Conservation (phyloP, 208 protist genomes). For the Leishmania arabica region DNA sequence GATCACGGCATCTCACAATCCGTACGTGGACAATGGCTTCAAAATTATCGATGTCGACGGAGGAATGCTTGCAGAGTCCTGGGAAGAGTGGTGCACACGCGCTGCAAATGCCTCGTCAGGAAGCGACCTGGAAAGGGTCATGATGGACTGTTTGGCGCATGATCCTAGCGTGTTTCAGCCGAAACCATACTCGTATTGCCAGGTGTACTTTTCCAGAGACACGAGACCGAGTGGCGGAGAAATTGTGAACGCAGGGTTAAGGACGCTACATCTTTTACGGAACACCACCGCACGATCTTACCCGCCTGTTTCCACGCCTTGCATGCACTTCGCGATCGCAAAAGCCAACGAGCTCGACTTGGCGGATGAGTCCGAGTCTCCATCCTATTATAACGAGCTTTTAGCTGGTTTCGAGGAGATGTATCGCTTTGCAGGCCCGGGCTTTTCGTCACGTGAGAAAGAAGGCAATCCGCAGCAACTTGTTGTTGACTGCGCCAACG, state of each 20-base stretch:
- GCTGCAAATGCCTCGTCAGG: conserved; percentile 60
- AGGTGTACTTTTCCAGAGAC: conserved; percentile 45
- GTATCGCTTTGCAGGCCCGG: conserved; percentile 1
- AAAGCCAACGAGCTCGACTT: conserved; percentile 18
- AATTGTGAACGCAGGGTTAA: conserved; percentile 41
- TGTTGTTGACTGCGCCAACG: conserved; percentile 90
- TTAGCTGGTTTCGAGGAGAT: conserved; percentile 39
- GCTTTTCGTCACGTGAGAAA: neutral
- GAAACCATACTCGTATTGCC: conserved; percentile 16
- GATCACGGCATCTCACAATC: conserved; percentile 91
- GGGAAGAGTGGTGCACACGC: conserved; percentile 67
- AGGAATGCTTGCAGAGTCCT: conserved; percentile 67
- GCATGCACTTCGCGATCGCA: conserved; percentile 75
- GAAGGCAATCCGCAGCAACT: conserved; percentile 33
- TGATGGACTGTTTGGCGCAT: conserved; percentile 37
- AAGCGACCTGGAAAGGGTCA: conserved; percentile 43
- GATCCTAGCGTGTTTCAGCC: neutral
- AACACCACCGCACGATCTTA: conserved; percentile 23
- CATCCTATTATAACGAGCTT: conserved; percentile 40
- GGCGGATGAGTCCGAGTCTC: conserved; percentile 6
- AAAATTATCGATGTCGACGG: conserved; percentile 88
- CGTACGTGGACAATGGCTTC: conserved; percentile 80
- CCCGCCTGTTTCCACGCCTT: conserved; percentile 60
- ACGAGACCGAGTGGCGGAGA: conserved; percentile 47
- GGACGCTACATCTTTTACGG: conserved; percentile 27